Percentiles rank a stretch among this genome's conserved stretches.
phyloP scores from a whole-genome alignment of 2,329 filamentous ascomycete species.

The Fusarium sp. region DNA sequence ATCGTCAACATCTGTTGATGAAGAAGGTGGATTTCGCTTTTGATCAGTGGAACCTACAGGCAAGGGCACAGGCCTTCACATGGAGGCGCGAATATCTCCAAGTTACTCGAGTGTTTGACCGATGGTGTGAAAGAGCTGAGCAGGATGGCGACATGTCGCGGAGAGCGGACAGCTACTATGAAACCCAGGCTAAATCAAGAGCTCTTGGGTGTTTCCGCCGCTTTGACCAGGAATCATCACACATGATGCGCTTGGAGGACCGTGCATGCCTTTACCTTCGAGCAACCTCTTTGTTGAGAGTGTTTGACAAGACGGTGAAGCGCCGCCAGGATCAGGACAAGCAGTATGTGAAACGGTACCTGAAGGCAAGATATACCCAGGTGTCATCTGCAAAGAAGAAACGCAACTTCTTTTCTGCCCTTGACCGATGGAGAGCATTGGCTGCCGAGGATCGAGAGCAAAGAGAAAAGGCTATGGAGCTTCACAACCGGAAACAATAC shows the following conservation, averaged over 20 bases:
- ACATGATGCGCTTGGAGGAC: slow-evolving; percentile 35
- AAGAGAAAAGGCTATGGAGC: slow-evolving; percentile 27
- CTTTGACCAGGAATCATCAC: slow-evolving; percentile 16
- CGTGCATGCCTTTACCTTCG: slow-evolving; percentile 49
- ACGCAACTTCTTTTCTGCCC: slow-evolving; percentile 48
- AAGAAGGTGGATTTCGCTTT: slow-evolving; percentile 40
- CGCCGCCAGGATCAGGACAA: slow-evolving; percentile 45
- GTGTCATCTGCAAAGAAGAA: slow-evolving; percentile 49
- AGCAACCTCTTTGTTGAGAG: slow-evolving; percentile 44
- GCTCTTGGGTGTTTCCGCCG: slow-evolving; percentile 23
- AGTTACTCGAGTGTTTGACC: slow-evolving; percentile 42
- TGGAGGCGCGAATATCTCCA: slow-evolving; percentile 50
- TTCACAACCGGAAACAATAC: slow-evolving; percentile 20
- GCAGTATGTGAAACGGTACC: slow-evolving; percentile 46
- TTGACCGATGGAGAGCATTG: slow-evolving; percentile 48
- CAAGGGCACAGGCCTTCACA: slow-evolving; percentile 49
- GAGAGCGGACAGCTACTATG: slow-evolving; percentile 32
- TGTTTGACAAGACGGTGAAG: slow-evolving; percentile 43
- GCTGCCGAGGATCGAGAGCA: slow-evolving; percentile 21
- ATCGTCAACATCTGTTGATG: slow-evolving; percentile 31
- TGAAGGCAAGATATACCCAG: slow-evolving; percentile 52
- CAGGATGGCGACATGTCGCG: slow-evolving; percentile 33
- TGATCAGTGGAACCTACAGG: slow-evolving; percentile 49
- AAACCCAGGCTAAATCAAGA: slow-evolving; percentile 25
- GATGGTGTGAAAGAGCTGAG: slow-evolving; percentile 45